Percentiles rank a stretch among this genome's conserved stretches.
phyloP scores from a whole-genome alignment of 2,329 filamentous ascomycete genomes.

The Botrytis byssoidea region DNA sequence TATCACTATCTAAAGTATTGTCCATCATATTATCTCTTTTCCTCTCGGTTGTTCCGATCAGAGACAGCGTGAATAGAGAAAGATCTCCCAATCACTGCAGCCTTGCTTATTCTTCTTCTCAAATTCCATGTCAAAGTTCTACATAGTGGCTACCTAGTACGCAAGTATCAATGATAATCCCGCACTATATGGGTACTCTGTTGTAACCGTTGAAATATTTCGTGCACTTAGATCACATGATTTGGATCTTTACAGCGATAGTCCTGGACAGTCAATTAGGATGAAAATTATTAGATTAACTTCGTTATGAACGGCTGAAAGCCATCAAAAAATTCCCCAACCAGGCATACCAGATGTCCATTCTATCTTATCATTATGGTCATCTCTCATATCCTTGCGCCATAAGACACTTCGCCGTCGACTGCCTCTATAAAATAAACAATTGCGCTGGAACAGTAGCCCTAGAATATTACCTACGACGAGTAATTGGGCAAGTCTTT shows the following conservation, averaged over 20 bases:
- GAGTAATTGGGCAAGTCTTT: neutral
- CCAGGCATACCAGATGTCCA: neutral
- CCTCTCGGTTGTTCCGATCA: neutral
- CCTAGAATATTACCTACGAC: neutral
- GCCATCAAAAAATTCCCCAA: neutral
- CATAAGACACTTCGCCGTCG: neutral
- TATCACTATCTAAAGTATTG: neutral
- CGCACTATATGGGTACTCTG: neutral
- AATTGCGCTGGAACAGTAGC: neutral
- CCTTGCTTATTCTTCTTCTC: neutral
- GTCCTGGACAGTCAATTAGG: neutral
- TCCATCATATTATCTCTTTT: neutral
- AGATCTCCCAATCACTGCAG: neutral
- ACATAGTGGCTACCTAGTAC: neutral
- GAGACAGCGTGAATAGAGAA: neutral
- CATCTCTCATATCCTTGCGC: neutral
- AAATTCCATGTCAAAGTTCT: neutral
- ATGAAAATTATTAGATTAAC: neutral
- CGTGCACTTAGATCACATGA: neutral
- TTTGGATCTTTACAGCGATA: neutral
- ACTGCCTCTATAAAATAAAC: neutral
- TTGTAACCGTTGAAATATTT: neutral
- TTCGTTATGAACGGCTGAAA: neutral
- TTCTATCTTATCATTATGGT: neutral
- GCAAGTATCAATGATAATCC: neutral